These are phyloP conservation scores for Venturia nashicola DNA, from an alignment of 2,329 filamentous ascomycete species.

Conservation along the genomic window DNA sequence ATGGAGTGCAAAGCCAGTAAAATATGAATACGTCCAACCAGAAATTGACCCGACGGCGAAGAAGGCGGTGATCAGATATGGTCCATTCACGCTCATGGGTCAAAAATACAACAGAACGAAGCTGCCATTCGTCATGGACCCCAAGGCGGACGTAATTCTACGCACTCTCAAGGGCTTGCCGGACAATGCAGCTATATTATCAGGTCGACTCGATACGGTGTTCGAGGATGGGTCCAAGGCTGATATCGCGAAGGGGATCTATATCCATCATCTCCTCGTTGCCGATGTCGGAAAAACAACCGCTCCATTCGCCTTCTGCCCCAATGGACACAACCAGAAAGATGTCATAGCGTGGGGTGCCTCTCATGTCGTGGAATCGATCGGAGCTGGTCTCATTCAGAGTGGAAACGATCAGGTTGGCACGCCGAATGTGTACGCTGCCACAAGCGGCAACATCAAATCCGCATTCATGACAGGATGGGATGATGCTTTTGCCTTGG, in stretches of 20 bases:
- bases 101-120: conserved; percentile 1
- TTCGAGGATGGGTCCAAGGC: conserved; percentile 4
- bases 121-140: conserved; percentile 1
- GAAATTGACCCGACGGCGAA: background rate
- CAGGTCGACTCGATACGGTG: background rate
- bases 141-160: background rate
- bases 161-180: conserved; percentile 5
- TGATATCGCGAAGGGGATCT: background rate
- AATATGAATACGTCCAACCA: background rate
- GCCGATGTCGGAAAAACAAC: conserved; percentile 4
- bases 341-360: background rate
- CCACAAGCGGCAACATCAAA: background rate
- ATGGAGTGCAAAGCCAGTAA: background rate
- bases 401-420: conserved; percentile 4
- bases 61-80: background rate
- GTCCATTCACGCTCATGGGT: conserved; percentile 3
- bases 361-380: background rate
- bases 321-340: conserved; percentile 4
- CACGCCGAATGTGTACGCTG: background rate
- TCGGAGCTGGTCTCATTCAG: conserved; percentile 7
- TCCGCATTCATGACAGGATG: background rate
- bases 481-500: conserved; percentile 1
- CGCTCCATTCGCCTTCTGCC: conserved; percentile 5
- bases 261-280: conserved; percentile 7
- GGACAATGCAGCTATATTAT: conserved; percentile 2